Evolutionary conservation across 176 grass and related monocot genomes (phyloP).

Genomic region (Carex kokanica): DNA sequence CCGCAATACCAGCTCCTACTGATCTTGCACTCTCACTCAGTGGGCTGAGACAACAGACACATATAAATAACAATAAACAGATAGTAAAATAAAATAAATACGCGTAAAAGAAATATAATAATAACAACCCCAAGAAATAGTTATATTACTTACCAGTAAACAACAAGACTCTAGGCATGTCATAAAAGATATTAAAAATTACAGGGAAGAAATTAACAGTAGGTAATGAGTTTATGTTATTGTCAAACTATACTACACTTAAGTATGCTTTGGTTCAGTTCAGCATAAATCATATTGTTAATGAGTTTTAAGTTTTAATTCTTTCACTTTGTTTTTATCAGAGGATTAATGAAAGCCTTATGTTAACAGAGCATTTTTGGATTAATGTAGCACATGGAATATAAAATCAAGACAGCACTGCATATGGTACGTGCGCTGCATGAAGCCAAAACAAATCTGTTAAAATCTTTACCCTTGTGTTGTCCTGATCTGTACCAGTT

Average conservation of each 20-base stretch:
- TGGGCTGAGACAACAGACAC: constrained; percentile 47
- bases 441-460: no score
- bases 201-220: neutral
- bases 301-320: neutral
- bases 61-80: neutral
- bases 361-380: no score
- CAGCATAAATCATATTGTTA: neutral
- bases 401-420: no score
- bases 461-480: no score
- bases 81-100: neutral
- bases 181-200: neutral
- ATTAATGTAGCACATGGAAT: no score
- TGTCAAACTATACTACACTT: no score
- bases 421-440: no score
- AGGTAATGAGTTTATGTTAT: neutral
- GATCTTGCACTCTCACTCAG: constrained; percentile 24
- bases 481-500: no score
- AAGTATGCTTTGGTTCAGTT: no score
- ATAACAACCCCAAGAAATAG: neutral
- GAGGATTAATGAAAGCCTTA: neutral
- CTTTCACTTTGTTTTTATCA: neutral
- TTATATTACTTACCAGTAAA: neutral
- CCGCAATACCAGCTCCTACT: neutral
- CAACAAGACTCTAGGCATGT: neutral
- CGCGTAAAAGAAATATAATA: neutral